Evolutionary conservation across 371 early-diverging fungal genomes (phyloP).

Genomic region (Apophysomyces sp.): DNA sequence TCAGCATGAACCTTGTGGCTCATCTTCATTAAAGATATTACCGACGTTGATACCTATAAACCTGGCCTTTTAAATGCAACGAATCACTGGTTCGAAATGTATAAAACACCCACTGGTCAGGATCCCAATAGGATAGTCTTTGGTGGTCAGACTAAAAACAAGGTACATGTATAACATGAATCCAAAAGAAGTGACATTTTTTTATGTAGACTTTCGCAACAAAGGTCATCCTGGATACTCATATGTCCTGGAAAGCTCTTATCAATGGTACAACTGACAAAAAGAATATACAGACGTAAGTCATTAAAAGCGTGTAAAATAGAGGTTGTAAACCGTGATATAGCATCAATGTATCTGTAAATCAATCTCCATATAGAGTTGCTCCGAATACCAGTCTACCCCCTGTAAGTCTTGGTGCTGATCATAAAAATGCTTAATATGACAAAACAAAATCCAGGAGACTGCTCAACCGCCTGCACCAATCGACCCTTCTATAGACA

Average conservation of each 20-base stretch:
- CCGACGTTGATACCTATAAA: slow-evolving; percentile 83
- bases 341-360: slow-evolving; percentile 59
- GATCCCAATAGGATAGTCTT: slow-evolving; percentile 90
- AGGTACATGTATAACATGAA: slow-evolving; percentile 28
- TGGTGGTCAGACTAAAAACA: slow-evolving; percentile 82
- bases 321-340: too few species aligned
- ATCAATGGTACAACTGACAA: slow-evolving; percentile 64
- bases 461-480: slow-evolving; percentile 43
- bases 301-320: not conserved
- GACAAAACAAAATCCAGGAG: slow-evolving; percentile 15
- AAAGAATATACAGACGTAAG: slow-evolving; percentile 63
- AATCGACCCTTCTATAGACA: slow-evolving; percentile 70
- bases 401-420: slow-evolving; percentile 34
- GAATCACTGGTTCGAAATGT: slow-evolving; percentile 85
- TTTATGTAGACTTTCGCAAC: slow-evolving; percentile 73
- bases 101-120: slow-evolving; percentile 94
- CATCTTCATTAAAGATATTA: slow-evolving; percentile 54
- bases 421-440: slow-evolving; percentile 33
- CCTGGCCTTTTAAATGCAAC: slow-evolving; percentile 86
- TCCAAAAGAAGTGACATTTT: not conserved
- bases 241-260: slow-evolving; percentile 91
- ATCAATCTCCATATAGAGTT: slow-evolving; percentile 65
- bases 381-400: slow-evolving; percentile 55
- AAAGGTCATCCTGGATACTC: slow-evolving; percentile 84
- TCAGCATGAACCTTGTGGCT: not conserved